Percentiles rank a stretch among this genome's conserved stretches.
Evolutionary conservation across 179 eudicot genomes (phyloP).

Genomic region (Patellifolia procumbens): DNA sequence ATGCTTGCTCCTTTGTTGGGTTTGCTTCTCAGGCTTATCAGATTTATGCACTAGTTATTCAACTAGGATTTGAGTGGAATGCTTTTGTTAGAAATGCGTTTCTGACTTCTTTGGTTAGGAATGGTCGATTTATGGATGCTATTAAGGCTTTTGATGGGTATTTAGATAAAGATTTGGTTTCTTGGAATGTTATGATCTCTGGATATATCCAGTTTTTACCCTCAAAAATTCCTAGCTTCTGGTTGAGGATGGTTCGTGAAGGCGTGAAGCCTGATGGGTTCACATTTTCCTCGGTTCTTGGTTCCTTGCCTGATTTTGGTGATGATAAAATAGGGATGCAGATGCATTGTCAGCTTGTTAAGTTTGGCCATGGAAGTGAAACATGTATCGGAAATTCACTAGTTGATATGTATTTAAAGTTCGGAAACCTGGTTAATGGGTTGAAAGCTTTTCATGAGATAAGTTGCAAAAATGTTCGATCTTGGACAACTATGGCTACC

Average conservation of each 20-base stretch:
- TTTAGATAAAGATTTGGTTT: slow-evolving; percentile 45
- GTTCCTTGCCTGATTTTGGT: slow-evolving; percentile 43
- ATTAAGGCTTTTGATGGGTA: slow-evolving; percentile 38
- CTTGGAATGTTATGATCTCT: slow-evolving; percentile 65
- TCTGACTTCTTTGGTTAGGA: slow-evolving; percentile 46
- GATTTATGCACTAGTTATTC: slow-evolving; percentile 41
- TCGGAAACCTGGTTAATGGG: slow-evolving; percentile 40
- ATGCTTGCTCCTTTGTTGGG: slow-evolving; percentile 45
- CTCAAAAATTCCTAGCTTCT: slow-evolving; percentile 39
- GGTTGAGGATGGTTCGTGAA: slow-evolving; percentile 47
- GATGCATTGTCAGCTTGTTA: slow-evolving; percentile 56
- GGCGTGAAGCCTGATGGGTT: slow-evolving; percentile 60
- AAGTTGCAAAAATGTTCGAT: slow-evolving; percentile 38
- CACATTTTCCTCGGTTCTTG: slow-evolving; percentile 48
- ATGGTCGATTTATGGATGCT: slow-evolving; percentile 41
- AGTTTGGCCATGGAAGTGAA: slow-evolving; percentile 58
- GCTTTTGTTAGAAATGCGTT: slow-evolving; percentile 48
- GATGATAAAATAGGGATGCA: slow-evolving; percentile 45
- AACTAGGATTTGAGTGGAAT: slow-evolving; percentile 50
- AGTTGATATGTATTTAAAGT: slow-evolving; percentile 58
- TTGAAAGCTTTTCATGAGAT: slow-evolving; percentile 54
- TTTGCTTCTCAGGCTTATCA: slow-evolving; percentile 35
- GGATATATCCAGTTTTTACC: slow-evolving; percentile 47
- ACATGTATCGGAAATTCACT: slow-evolving; percentile 66
- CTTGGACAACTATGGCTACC: slow-evolving; percentile 68